Evolutionary conservation across 768 basidiomycete genomes (phyloP), one percentile per base, ranked within the genome.

Genomic region (Chalciporus chontae): DNA sequence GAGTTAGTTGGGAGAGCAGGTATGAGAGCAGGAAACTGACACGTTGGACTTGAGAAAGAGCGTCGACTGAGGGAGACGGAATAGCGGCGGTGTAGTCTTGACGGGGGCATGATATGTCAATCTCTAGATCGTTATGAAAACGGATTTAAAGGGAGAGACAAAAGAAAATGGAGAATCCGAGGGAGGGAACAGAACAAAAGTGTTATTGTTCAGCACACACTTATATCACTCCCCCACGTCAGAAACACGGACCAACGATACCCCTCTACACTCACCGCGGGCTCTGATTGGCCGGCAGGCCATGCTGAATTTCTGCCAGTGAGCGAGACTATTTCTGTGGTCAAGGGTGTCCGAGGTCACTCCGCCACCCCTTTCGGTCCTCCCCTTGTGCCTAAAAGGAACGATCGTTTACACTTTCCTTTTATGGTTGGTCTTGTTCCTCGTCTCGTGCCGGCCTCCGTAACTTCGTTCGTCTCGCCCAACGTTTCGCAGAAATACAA

Each of bases 61-160:
- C 75, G 72, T 56, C 74, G 69, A 10, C 74, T 61, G 14, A 62
- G 29, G 5, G 34, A 15, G 14, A 36, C 54, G 32, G 73, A 75
- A 31, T 55, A 63, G 17, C 62, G 58, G 3, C 40, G 47, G 24
- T 55, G 61, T 10, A 61, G 10, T 40, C 61, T 44, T 18, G 55
- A 52, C 1, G 61, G 44, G 2, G 61, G 53, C 61, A 62, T 62
- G 29, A 27, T 9, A 36, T 24, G 18, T 37, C 17, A 3, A 17
- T 39, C 29, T 61, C 21, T 21, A 21, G 21, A 21, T 21, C 21
- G 4, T 2, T 2, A 21, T 21, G 21, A 21, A 21, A 21, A 21
- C 21, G 21, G 31, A 48, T 52, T 44, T 43, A 53, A 63, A 41
- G 58, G 46, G 56, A 19, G 54, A 64, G 45, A 63, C 56, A 56